Percentiles rank a stretch among this genome's conserved stretches.
Evolutionary conservation across 2,329 filamentous ascomycete species (phyloP).

Genomic region (Verticillium alfalfae): DNA sequence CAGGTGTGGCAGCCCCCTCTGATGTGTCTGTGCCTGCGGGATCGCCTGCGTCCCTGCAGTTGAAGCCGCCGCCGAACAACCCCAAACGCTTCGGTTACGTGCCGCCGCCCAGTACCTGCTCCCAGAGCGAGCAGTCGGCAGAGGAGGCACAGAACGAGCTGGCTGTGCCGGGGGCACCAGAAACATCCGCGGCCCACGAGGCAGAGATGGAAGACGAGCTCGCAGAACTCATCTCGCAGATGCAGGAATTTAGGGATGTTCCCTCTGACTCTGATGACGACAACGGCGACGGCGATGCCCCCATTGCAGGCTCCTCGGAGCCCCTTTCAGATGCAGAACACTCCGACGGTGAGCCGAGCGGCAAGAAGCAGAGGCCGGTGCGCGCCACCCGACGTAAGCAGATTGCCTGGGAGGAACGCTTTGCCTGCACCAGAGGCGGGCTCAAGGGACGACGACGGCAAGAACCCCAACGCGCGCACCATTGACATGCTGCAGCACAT

Average conservation of each 20-base stretch:
- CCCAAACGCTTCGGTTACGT: slow-evolving; percentile 30
- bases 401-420: slow-evolving; percentile 38
- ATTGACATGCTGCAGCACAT: slow-evolving; percentile 75
- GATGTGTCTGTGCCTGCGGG: neutral
- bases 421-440: slow-evolving; percentile 50
- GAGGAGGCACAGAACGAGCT: slow-evolving; percentile 1
- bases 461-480: slow-evolving; percentile 68
- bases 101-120: slow-evolving; percentile 29
- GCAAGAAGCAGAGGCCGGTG: slow-evolving; percentile 16
- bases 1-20: neutral
- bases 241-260: slow-evolving; percentile 55
- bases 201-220: slow-evolving; percentile 42
- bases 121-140: slow-evolving; percentile 25
- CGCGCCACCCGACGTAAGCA: slow-evolving; percentile 20
- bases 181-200: neutral
- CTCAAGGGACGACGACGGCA: slow-evolving; percentile 30
- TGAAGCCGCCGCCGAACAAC: slow-evolving; percentile 40
- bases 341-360: slow-evolving; percentile 19
- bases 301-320: slow-evolving; percentile 10
- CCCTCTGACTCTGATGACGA: slow-evolving; percentile 40
- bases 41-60: slow-evolving; percentile 22
- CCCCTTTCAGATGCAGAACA: slow-evolving; percentile 6
- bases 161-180: neutral
- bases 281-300: slow-evolving; percentile 40
- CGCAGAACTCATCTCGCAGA: slow-evolving; percentile 57